These are phyloP conservation scores for Leccinum insolens DNA, from an alignment of 1,284 basidiomycete genomes.

Conservation along the genomic window DNA sequence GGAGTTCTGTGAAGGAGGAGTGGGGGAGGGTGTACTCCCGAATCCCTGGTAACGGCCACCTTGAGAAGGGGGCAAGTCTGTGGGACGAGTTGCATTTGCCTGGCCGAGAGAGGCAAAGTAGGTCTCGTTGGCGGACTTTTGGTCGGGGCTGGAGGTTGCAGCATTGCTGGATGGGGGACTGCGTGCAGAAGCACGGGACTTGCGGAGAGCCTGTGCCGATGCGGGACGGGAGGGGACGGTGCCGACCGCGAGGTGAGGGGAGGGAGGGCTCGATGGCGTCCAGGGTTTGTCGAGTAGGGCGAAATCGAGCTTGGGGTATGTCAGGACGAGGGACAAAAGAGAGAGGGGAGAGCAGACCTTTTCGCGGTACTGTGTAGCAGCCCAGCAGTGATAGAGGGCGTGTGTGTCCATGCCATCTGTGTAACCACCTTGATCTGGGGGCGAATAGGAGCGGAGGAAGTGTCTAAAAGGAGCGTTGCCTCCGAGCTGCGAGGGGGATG, in stretches of 20 bases:
- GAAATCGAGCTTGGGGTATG: conserved; percentile 61
- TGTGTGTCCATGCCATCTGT: conserved; percentile 67
- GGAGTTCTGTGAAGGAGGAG: conserved; percentile 37
- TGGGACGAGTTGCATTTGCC: conserved; percentile 69
- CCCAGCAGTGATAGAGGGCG: conserved; percentile 91
- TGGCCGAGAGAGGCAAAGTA: conserved; percentile 78
- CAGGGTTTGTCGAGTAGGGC: conserved; percentile 70
- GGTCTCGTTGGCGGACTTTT: conserved; percentile 74
- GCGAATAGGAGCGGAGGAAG: conserved; percentile 77
- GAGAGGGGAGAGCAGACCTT: conserved; percentile 56
- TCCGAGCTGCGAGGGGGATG: conserved; percentile 58
- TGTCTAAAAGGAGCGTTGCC: conserved; percentile 82
- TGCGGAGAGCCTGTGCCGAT: conserved; percentile 74
- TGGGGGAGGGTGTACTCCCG: conserved; percentile 68
- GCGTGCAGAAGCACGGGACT: conserved; percentile 70
- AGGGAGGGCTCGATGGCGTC: conserved; percentile 68
- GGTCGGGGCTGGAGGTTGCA: conserved; percentile 44
- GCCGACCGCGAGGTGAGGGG: conserved; percentile 37
- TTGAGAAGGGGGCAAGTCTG: conserved; percentile 79
- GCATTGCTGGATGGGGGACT: conserved; percentile 36
- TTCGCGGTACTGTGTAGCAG: conserved; percentile 88
- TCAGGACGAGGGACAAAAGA: conserved; percentile 10
- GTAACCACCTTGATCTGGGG: conserved; percentile 75
- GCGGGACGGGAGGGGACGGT: conserved; percentile 54
- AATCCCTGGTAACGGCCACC: conserved; percentile 87